phyloP scores from a whole-genome alignment of 345 rosid genomes.

The Ceriops zippeliana region DNA sequence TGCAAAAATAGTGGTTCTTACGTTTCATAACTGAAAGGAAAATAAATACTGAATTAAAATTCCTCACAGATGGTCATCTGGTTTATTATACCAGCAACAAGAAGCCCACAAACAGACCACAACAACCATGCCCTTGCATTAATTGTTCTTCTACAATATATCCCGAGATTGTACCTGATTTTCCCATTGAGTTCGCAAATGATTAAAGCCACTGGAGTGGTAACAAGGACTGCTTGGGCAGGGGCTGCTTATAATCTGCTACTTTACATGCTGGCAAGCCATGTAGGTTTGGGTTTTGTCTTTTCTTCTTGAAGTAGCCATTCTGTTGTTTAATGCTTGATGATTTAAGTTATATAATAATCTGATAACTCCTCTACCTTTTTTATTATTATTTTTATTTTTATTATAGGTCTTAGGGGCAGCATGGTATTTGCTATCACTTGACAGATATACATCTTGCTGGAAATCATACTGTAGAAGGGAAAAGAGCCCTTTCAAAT shows the following conservation, averaged over 20 bases:
- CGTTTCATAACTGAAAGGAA: background rate
- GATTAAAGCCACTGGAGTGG: conserved; percentile 26
- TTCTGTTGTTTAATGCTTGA: background rate
- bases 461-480: conserved; percentile 64
- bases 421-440: conserved; percentile 79
- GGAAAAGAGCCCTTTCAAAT: conserved; percentile 37
- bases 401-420: conserved; percentile 69
- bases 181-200: conserved; percentile 29
- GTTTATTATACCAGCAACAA: conserved; percentile 23
- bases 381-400: background rate
- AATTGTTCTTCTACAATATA: conserved; percentile 25
- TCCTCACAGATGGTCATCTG: conserved; percentile 26
- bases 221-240: conserved; percentile 36
- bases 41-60: conserved; percentile 3
- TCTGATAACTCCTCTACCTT: background rate
- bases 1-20: too few species aligned
- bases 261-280: conserved; percentile 37
- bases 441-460: conserved; percentile 80
- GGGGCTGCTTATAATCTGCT: conserved; percentile 40
- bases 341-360: background rate
- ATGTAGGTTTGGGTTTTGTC: conserved; percentile 20
- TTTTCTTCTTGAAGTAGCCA: background rate
- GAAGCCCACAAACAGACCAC: conserved; percentile 12
- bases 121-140: conserved; percentile 18
- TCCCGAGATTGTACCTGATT: conserved; percentile 27